Evolutionary conservation across 768 basidiomycete genomes (phyloP), one percentile per base, ranked within the genome.

Genomic region (Favolaschia claudopus): DNA sequence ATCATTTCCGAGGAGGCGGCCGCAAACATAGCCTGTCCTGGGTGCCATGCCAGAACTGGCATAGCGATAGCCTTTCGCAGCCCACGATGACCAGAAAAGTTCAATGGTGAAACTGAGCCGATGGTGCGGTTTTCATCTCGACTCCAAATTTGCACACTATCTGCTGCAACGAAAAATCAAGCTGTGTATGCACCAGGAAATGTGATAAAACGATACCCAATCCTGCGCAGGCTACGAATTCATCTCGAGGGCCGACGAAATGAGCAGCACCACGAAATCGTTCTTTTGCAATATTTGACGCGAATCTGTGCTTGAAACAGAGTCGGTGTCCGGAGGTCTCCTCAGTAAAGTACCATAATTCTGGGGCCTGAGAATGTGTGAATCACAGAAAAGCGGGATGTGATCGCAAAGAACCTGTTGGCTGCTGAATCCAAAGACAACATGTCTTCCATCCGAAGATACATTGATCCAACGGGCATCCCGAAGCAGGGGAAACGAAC

Each of bases 401-500:
- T 28, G 2, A 1, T 12, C 19, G 13, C 39, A 34, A 13, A 29
- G 14, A 40, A 51, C 57, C 50, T 52, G 43, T 29, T 58, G 56
- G 36, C 40, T 47, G 27, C 42, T 27, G 10, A 46, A 59, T 27
- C 50, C 58, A 5, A 59, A n/a, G 7, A 59, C 37, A 28, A 53
- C 44, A 27, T 39, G 43, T 1, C 6, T 7, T 4, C 58, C 58
- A n/a, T 53, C 37, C 50, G 50, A 51, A 14, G 50, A 28, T 31
- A 59, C 58, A 28, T 31, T 47, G 25, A 59, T 59, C 58, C 50
- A 59, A 10, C 44, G 49, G 4, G 31, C 50, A 47, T 59, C 58
- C 12, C 49, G 50, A n/a, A 59, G 58, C 25, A 59, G 10, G 36
- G 58, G 58, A 31, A 59, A 52, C 7, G 58, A 59, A 20, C 58